phyloP scores from a whole-genome alignment of 1,284 basidiomycete species.

The Ganoderma meredithae region DNA sequence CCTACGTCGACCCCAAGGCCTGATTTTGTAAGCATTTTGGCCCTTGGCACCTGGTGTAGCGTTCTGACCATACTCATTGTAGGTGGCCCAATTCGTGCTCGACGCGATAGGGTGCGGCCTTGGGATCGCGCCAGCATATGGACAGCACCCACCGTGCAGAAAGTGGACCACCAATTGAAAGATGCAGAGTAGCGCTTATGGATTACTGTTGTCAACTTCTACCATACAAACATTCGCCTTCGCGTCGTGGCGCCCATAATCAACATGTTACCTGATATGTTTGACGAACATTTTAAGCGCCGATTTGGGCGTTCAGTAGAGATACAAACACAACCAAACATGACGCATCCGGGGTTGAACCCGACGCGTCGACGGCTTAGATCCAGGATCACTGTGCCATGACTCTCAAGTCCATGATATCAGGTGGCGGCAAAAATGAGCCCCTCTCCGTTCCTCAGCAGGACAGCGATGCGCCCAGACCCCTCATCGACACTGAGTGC shows the following conservation, averaged over 20 bases:
- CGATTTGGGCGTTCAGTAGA: neutral
- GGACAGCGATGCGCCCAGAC: neutral
- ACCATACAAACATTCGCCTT: neutral
- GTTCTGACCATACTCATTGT: neutral
- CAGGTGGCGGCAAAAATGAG: neutral
- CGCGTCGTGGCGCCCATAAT: neutral
- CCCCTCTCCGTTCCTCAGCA: neutral
- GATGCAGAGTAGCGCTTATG: too few relatives aligned
- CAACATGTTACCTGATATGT: neutral
- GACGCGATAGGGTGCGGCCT: neutral
- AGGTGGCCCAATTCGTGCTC: neutral
- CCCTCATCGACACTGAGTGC: neutral
- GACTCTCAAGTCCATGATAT: neutral
- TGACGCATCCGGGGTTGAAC: neutral
- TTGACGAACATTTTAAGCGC: neutral
- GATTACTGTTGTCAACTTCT: too few relatives aligned
- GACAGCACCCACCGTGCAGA: too few relatives aligned
- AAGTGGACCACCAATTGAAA: too few relatives aligned
- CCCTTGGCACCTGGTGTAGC: neutral
- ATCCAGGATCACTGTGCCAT: too few relatives aligned
- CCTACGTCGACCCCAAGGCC: conserved; percentile 15
- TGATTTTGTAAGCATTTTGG: neutral
- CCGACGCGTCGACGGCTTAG: neutral
- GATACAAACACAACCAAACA: neutral
- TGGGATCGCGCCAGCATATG: too few relatives aligned